These are phyloP conservation scores for Mastigamoeba balamuthi DNA, from an alignment of 78 protist genomes.

Conservation along the genomic window DNA sequence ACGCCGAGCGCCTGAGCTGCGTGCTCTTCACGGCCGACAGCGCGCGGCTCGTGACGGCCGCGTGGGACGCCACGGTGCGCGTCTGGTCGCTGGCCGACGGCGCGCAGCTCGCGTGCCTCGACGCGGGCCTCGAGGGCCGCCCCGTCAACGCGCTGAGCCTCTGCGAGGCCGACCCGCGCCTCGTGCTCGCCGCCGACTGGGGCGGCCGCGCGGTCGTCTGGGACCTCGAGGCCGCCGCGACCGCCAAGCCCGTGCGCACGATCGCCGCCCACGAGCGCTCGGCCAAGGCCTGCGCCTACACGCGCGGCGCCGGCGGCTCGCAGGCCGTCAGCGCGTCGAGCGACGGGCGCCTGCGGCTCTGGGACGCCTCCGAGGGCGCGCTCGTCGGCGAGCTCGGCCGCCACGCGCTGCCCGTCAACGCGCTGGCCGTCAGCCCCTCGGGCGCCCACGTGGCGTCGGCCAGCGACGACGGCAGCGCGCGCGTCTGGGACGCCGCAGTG, in stretches of 20 bases:
- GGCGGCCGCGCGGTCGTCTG: neutral
- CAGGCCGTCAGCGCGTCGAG: neutral
- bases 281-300: neutral
- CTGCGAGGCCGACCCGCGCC: neutral
- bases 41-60: neutral
- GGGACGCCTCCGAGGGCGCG: neutral
- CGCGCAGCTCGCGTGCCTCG: no score
- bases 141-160: neutral
- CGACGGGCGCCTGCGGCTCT: neutral
- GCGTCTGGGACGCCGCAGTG: conserved; percentile 18
- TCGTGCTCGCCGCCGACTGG: neutral
- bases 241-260: no score
- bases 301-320: neutral
- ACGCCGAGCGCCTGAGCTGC: conserved; percentile 17
- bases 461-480: conserved; percentile 45
- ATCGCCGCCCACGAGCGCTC: neutral
- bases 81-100: no score
- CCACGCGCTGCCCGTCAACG: conserved; percentile 34
- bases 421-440: conserved; percentile 6
- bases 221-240: neutral
- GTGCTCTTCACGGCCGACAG: conserved; percentile 17
- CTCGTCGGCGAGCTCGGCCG: conserved; percentile 9
- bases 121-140: neutral
- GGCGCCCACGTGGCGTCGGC: conserved; percentile 30
- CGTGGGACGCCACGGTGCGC: conserved; percentile 26